Conservation (phyloP, 257 asterid genomes). For the Forsythia suspensa region DNA sequence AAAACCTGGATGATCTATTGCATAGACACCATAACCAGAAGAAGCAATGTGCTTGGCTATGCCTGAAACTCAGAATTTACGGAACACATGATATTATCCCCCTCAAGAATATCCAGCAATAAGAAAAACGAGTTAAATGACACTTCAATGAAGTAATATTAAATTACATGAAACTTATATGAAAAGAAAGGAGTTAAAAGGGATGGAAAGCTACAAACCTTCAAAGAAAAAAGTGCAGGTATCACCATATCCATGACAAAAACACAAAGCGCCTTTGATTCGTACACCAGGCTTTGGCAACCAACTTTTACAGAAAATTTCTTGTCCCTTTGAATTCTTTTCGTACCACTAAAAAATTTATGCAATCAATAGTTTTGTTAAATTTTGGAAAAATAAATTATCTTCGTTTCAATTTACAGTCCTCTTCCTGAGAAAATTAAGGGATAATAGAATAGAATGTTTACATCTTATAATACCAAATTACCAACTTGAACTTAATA, state of each 20-base stretch:
- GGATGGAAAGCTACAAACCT: constrained; percentile 48
- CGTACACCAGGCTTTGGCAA: constrained; percentile 85
- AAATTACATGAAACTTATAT: not conserved
- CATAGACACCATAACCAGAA: constrained; percentile 87
- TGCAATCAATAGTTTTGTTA: not conserved
- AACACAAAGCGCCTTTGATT: constrained; percentile 86
- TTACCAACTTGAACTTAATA: not conserved
- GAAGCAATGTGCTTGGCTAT: constrained; percentile 90
- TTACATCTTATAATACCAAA: not conserved
- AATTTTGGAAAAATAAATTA: not conserved
- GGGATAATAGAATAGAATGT: not conserved
- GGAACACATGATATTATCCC: not conserved
- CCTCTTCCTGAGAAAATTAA: not conserved
- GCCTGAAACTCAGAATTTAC: constrained; percentile 47
- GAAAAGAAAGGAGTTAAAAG: not conserved
- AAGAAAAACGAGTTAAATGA: not conserved
- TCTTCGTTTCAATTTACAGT: constrained; percentile 1
- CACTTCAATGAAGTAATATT: not conserved
- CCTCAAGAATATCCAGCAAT: not conserved
- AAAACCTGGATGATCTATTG: constrained; percentile 98
- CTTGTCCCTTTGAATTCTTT: constrained; percentile 74
- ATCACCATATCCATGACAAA: constrained; percentile 98
- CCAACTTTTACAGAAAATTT: constrained; percentile 94
- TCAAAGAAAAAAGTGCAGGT: constrained; percentile 99
- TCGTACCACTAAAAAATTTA: constrained; percentile 77